These are phyloP conservation scores for Craterostigma plantagineum DNA, from an alignment of 257 asterid genomes.

Conservation along the genomic window DNA sequence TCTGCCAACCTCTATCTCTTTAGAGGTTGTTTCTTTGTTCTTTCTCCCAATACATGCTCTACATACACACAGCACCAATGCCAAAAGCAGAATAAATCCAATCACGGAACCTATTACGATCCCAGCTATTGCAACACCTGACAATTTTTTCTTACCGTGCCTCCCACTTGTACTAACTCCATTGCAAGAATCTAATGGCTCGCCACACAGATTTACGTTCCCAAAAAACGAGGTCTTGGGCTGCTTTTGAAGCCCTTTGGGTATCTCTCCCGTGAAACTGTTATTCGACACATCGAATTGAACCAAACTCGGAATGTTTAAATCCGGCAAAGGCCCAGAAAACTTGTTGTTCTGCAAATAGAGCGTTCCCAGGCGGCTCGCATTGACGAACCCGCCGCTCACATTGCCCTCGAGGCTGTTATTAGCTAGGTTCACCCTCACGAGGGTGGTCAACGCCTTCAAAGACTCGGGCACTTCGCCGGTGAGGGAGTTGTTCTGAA, in stretches of 20 bases:
- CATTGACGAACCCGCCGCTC: slow-evolving; percentile 27
- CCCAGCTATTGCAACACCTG: slow-evolving; percentile 72
- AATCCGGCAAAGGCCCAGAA: slow-evolving; percentile 46
- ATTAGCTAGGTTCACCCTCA: slow-evolving; percentile 39
- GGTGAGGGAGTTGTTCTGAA: slow-evolving; percentile 38
- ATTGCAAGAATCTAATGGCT: slow-evolving; percentile 39
- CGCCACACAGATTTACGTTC: slow-evolving; percentile 47
- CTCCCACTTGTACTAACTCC: slow-evolving; percentile 1
- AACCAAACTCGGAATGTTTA: slow-evolving; percentile 18
- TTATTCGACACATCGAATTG: slow-evolving; percentile 56
- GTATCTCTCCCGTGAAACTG: slow-evolving; percentile 37
- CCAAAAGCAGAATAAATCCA: slow-evolving; percentile 26
- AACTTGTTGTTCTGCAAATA: slow-evolving; percentile 39
- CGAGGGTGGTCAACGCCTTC: slow-evolving; percentile 27
- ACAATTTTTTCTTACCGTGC: slow-evolving; percentile 19
- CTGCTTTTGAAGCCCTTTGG: slow-evolving; percentile 26
- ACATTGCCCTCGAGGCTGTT: slow-evolving; percentile 52
- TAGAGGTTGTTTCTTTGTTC: slow-evolving; percentile 11
- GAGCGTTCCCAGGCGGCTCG: slow-evolving; percentile 50
- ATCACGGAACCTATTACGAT: slow-evolving; percentile 39
- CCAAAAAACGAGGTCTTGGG: slow-evolving; percentile 41
- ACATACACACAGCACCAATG: slow-evolving; percentile 30
- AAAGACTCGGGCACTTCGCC: slow-evolving; percentile 45
- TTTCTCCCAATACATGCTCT: slow-evolving; percentile 17
- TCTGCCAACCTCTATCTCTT: slow-evolving; percentile 15